A percentile compares a stretch with the other conserved stretches of the same genome.
These are phyloP conservation scores for Trichosporon sp. DNA, from an alignment of 1,284 basidiomycete genomes.

Conservation along the genomic window DNA sequence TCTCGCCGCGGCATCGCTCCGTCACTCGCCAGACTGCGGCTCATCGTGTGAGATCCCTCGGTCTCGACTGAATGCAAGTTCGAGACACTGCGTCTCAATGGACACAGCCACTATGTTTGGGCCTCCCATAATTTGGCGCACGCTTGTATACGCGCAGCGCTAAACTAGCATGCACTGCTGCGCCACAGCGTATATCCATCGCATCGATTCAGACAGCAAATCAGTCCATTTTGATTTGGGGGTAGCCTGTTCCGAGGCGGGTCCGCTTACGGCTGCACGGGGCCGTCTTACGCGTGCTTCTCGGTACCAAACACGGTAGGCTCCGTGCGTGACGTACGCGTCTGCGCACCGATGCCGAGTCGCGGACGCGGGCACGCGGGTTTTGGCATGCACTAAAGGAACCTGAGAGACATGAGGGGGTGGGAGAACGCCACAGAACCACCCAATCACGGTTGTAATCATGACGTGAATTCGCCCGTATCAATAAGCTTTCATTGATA, in stretches of 20 bases:
- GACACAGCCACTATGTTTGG: not conserved
- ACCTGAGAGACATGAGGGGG: not conserved
- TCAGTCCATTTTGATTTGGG: not conserved
- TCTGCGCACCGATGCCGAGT: not conserved
- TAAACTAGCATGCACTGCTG: not conserved
- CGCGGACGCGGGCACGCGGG: not conserved
- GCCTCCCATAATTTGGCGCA: not conserved
- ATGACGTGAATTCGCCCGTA: not conserved
- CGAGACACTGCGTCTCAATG: not conserved
- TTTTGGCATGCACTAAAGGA: not conserved
- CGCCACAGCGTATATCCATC: not conserved
- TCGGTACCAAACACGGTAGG: not conserved
- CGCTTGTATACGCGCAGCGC: too few species aligned
- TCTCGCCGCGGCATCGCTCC: not conserved
- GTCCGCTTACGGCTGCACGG: not conserved
- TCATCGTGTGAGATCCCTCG: not conserved
- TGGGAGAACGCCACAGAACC: not conserved
- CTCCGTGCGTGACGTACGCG: not conserved
- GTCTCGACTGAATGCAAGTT: slow-evolving; percentile 3
- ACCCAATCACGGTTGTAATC: not conserved
- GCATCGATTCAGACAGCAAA: not conserved
- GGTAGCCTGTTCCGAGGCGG: not conserved
- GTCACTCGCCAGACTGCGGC: not conserved
- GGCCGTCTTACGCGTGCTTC: not conserved
- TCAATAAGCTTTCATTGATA: slow-evolving; percentile 4